Conservation (phyloP, 306 rosid species). For the Prinsepia uniflora region DNA sequence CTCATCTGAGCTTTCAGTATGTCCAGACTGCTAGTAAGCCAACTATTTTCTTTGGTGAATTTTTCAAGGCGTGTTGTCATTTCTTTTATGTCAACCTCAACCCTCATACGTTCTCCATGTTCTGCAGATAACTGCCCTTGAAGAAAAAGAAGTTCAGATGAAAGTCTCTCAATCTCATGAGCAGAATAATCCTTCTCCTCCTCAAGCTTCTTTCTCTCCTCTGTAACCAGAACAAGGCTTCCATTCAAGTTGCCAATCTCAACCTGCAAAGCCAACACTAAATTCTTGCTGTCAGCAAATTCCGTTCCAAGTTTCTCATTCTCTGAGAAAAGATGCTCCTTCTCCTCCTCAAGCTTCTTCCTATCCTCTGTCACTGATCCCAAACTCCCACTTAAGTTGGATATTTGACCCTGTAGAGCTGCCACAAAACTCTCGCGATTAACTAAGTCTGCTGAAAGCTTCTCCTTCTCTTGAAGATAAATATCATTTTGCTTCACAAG, state of each 20-base stretch:
- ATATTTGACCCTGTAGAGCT: constrained; percentile 52
- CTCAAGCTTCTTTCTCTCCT: constrained; percentile 50
- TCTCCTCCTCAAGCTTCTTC: constrained; percentile 31
- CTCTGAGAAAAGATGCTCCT: neutral
- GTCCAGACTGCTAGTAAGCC: constrained; percentile 52
- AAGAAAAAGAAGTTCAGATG: constrained; percentile 46
- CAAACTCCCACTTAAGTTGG: constrained; percentile 45
- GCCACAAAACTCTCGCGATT: constrained; percentile 39
- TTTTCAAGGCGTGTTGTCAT: constrained; percentile 46
- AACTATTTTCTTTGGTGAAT: constrained; percentile 56
- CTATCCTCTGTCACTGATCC: constrained; percentile 53
- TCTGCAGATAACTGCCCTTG: constrained; percentile 47
- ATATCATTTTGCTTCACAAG: constrained; percentile 51
- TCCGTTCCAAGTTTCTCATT: constrained; percentile 33
- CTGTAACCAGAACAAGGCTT: constrained; percentile 46
- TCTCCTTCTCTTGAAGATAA: constrained; percentile 47
- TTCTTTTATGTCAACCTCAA: constrained; percentile 55
- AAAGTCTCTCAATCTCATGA: constrained; percentile 50
- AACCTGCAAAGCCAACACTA: constrained; percentile 39
- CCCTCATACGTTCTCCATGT: constrained; percentile 42
- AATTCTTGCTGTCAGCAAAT: constrained; percentile 46
- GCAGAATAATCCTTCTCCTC: constrained; percentile 46
- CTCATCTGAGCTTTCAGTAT: constrained; percentile 45
- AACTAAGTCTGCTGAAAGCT: constrained; percentile 51
- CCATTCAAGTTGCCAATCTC: constrained; percentile 30